Conservation (phyloP, 345 rosid genomes). For the Salix purpurea region DNA sequence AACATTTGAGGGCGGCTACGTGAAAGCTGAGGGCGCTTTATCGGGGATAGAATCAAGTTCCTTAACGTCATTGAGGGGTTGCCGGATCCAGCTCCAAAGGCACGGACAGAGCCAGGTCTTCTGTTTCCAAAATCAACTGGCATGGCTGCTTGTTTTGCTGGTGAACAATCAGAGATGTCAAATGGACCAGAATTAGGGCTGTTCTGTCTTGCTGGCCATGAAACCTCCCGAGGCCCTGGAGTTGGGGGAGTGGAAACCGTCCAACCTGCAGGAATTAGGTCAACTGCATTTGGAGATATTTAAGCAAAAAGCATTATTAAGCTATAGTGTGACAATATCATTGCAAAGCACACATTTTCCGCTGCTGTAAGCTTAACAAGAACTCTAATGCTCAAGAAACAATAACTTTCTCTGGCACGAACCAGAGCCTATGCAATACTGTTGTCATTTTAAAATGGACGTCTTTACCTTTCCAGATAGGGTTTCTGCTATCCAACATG, state of each 20-base stretch:
- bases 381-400: not conserved
- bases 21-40: slow-evolving; percentile 88
- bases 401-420: not conserved
- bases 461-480: slow-evolving; percentile 62
- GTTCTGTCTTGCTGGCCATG: slow-evolving; percentile 85
- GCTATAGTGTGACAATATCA: not conserved
- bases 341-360: slow-evolving; percentile 3
- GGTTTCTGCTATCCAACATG: slow-evolving; percentile 65
- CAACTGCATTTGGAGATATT: slow-evolving; percentile 54
- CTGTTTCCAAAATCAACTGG: slow-evolving; percentile 58
- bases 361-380: not conserved
- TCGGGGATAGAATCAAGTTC: slow-evolving; percentile 88
- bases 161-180: slow-evolving; percentile 56
- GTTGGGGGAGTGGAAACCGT: slow-evolving; percentile 74
- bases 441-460: slow-evolving; percentile 1
- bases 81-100: slow-evolving; percentile 44
- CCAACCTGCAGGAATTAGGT: slow-evolving; percentile 88
- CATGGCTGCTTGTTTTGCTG: slow-evolving; percentile 46
- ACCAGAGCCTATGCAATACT: not conserved
- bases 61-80: slow-evolving; percentile 73
- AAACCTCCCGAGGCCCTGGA: slow-evolving; percentile 90
- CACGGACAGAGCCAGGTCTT: slow-evolving; percentile 42
- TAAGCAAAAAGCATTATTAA: slow-evolving; percentile 20
- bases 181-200: slow-evolving; percentile 73
- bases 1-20: slow-evolving; percentile 66